Evolutionary conservation across 2,329 filamentous ascomycete genomes (phyloP).

Genomic region (Didymella pinodella): DNA sequence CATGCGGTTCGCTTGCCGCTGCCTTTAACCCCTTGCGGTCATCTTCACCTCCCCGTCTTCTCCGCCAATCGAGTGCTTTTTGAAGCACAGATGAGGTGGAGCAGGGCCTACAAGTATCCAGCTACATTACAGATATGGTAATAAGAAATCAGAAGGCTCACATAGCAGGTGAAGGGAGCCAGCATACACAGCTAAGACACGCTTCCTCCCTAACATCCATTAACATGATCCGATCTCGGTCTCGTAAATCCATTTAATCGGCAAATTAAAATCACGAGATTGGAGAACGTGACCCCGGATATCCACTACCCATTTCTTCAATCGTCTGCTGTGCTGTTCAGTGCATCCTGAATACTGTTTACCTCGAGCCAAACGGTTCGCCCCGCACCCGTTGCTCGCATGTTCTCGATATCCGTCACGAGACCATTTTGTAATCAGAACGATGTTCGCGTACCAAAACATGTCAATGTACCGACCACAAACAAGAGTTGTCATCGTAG

Average conservation of each 20-base stretch:
- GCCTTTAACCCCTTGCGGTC: background rate
- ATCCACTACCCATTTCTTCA: background rate
- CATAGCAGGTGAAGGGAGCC: background rate
- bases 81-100: background rate
- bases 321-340: background rate
- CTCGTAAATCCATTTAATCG: too few species aligned
- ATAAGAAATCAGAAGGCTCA: background rate
- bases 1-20: background rate
- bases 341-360: background rate
- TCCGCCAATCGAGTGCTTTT: background rate
- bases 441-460: too few species aligned
- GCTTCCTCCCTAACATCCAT: too few species aligned
- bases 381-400: background rate
- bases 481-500: background rate
- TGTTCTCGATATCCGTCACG: too few species aligned
- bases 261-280: background rate
- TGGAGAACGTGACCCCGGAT: background rate
- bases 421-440: background rate
- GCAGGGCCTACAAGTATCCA: background rate
- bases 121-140: background rate
- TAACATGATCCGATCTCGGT: too few species aligned
- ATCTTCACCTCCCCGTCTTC: background rate
- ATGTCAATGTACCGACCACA: background rate
- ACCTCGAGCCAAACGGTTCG: background rate
- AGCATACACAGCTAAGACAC: too few species aligned